Evolutionary conservation across 192 early-diverging fungal genomes (phyloP).

Genomic region (Coemansia sp.): DNA sequence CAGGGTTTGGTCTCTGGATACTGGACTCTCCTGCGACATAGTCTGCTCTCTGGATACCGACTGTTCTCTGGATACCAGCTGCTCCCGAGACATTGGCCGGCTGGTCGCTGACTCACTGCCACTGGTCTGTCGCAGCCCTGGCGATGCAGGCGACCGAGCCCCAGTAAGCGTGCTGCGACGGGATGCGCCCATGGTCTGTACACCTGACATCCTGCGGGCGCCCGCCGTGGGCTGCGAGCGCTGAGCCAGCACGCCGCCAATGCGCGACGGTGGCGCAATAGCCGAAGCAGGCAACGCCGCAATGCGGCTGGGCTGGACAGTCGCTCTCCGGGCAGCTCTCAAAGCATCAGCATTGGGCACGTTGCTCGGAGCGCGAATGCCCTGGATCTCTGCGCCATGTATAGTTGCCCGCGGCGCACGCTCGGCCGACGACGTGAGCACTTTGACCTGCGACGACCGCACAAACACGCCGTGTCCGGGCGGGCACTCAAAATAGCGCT

Average conservation of each 20-base stretch:
- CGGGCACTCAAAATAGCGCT: conserved; percentile 76
- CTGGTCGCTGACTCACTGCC: conserved; percentile 19
- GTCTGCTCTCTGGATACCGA: not conserved
- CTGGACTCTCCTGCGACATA: not conserved
- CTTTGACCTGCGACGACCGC: conserved; percentile 61
- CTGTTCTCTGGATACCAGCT: not conserved
- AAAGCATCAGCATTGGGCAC: conserved; percentile 14
- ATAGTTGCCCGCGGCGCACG: conserved; percentile 15
- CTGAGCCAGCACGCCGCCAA: conserved; percentile 11
- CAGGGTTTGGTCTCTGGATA: not conserved
- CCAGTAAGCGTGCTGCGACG: conserved; percentile 32
- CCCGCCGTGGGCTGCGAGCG: too few relatives aligned
- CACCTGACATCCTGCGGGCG: not conserved
- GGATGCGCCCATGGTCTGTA: conserved; percentile 11
- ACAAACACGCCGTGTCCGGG: conserved; percentile 78
- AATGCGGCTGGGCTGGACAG: conserved; percentile 25
- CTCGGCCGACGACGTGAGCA: conserved; percentile 12
- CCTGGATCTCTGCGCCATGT: conserved; percentile 31
- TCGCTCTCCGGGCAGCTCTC: conserved; percentile 18
- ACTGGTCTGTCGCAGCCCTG: conserved; percentile 16
- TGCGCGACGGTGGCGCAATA: conserved; percentile 21
- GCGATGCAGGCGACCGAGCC: conserved; percentile 11
- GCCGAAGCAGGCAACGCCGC: conserved; percentile 5
- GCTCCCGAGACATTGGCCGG: conserved; percentile 28
- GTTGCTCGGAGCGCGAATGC: conserved; percentile 10